A percentile compares a stretch with the other conserved stretches of the same genome.
phyloP scores from a whole-genome alignment of 202 grass and related monocot species.

The Carex arenaria region DNA sequence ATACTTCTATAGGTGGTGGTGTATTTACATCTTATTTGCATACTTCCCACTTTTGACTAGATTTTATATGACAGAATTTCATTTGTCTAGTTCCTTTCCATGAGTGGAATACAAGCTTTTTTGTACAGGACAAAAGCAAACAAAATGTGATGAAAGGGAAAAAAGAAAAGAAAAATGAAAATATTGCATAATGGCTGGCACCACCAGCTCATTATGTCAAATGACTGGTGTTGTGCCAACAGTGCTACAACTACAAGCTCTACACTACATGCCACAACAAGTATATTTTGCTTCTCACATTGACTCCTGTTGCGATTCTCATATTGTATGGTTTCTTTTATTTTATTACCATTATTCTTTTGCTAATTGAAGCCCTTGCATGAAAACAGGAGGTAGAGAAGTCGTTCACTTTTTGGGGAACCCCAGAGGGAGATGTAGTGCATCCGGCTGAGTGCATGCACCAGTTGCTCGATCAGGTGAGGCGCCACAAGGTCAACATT shows the following conservation, averaged over 20 bases:
- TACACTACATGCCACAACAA: background rate
- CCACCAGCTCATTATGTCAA: background rate
- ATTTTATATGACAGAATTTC: background rate
- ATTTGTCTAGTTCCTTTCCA: background rate
- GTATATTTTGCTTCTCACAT: background rate
- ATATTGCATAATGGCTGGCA: background rate
- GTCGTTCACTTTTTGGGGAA: conserved; percentile 84
- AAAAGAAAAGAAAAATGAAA: background rate
- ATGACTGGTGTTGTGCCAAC: background rate
- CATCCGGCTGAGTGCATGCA: conserved; percentile 99
- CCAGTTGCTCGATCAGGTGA: conserved; percentile 86
- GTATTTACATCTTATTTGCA: no score
- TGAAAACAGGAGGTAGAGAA: conserved; percentile 77
- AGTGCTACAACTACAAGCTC: background rate
- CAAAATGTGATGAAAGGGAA: background rate
- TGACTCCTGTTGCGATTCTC: background rate
- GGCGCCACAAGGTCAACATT: conserved; percentile 91
- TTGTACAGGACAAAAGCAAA: background rate
- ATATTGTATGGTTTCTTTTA: background rate
- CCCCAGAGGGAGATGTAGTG: conserved; percentile 55
- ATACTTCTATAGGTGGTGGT: no score
- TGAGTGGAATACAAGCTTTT: background rate
- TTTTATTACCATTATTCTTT: background rate
- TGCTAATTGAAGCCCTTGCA: background rate
- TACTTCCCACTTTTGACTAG: background rate